These are phyloP conservation scores for Saccharomycopsis sp. DNA, from an alignment of 805 yeast genomes.

Conservation along the genomic window DNA sequence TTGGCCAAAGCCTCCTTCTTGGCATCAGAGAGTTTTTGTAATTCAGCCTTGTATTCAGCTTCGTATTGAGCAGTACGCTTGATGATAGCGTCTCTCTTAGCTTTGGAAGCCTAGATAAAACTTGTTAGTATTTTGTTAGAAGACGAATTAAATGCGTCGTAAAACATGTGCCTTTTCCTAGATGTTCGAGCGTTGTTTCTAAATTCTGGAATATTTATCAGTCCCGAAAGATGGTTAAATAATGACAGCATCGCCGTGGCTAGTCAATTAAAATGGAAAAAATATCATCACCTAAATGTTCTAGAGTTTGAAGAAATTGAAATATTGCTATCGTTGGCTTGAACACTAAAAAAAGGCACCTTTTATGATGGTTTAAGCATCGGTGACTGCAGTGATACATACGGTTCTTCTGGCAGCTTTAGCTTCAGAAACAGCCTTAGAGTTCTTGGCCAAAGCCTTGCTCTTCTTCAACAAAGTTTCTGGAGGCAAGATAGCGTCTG, in stretches of 20 bases:
- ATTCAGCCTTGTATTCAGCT: conserved; percentile 89
- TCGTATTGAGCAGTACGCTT: conserved; percentile 96
- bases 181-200: background rate
- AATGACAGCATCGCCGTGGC: conserved; percentile 66
- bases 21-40: conserved; percentile 79
- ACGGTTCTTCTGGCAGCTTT: conserved; percentile 73
- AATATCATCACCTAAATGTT: conserved; percentile 24
- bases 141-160: background rate
- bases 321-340: background rate
- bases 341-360: background rate
- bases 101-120: conserved; percentile 38
- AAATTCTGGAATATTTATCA: conserved; percentile 28
- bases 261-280: conserved; percentile 52
- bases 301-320: conserved; percentile 32
- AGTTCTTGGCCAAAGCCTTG: conserved; percentile 70
- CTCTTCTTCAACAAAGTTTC: conserved; percentile 82
- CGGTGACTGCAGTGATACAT: conserved; percentile 36
- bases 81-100: conserved; percentile 64
- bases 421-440: conserved; percentile 74
- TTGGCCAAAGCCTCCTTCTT: conserved; percentile 91
- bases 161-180: background rate
- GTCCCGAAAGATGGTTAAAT: conserved; percentile 80
- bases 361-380: background rate
- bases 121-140: conserved; percentile 18
- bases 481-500: conserved; percentile 42